phyloP scores from a whole-genome alignment of 257 asterid species.

The Galeopsis tetrahit region DNA sequence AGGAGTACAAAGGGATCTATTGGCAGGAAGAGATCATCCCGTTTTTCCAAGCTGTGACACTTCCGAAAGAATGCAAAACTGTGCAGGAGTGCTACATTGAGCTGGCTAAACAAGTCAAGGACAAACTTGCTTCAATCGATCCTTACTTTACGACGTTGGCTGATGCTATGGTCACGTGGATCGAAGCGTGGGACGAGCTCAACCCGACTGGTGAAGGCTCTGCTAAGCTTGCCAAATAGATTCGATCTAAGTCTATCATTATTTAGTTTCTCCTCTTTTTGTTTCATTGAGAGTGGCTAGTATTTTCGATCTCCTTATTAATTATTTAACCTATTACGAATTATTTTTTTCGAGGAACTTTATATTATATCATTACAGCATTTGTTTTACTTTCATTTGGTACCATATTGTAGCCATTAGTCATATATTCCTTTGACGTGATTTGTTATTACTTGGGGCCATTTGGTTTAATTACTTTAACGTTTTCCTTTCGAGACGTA shows the following conservation, averaged over 20 bases:
- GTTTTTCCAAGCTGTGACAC: conserved; percentile 57
- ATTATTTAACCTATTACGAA: conserved; percentile 16
- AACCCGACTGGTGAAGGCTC: conserved; percentile 55
- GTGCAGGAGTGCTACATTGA: conserved; percentile 77
- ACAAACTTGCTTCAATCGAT: conserved; percentile 52
- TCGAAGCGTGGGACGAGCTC: conserved; percentile 91
- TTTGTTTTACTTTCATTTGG: conserved; percentile 22
- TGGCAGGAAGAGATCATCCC: conserved; percentile 88
- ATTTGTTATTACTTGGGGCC: too few relatives aligned
- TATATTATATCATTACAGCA: conserved; percentile 27
- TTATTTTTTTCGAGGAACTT: conserved; percentile 34
- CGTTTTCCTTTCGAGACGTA: too few relatives aligned
- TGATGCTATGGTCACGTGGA: conserved; percentile 87
- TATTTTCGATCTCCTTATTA: conserved; percentile 6
- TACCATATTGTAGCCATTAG: conserved; percentile 24
- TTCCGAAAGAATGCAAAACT: conserved; percentile 64
- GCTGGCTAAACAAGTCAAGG: conserved; percentile 71
- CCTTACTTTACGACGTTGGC: conserved; percentile 74
- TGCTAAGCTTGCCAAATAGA: conserved; percentile 48
- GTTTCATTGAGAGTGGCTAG: conserved; percentile 27
- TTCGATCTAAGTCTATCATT: conserved; percentile 5
- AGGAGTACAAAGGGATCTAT: conserved; percentile 81
- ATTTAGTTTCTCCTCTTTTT: conserved; percentile 4
- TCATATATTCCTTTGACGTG: conserved; percentile 17
- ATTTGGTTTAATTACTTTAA: too few relatives aligned